A percentile compares a stretch with the other conserved stretches of the same genome.
Evolutionary conservation across 2,329 filamentous ascomycete species (phyloP).

Genomic region (Tolypocladium inflatum): DNA sequence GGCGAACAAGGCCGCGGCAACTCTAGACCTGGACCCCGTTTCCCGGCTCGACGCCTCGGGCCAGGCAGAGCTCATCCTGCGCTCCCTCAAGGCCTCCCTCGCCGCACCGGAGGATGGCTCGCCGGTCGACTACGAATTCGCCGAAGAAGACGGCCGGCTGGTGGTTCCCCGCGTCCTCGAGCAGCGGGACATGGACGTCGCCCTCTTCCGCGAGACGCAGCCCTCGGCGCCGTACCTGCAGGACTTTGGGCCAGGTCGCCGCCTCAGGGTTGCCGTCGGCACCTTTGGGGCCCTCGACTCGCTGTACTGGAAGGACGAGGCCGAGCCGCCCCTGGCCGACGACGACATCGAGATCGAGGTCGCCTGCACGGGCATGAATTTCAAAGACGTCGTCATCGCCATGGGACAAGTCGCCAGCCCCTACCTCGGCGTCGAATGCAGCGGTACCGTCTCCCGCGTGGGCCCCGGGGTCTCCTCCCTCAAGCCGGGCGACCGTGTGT

Average conservation of each 20-base stretch:
- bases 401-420: slow-evolving; percentile 25
- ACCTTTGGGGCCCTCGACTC: slow-evolving; percentile 27
- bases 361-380: slow-evolving; percentile 34
- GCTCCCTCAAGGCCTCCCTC: slow-evolving; percentile 12
- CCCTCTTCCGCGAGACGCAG: slow-evolving; percentile 16
- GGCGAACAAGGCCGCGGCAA: slow-evolving; percentile 31
- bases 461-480: slow-evolving; percentile 54
- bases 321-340: slow-evolving; percentile 15
- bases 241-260: slow-evolving; percentile 26
- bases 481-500: slow-evolving; percentile 64
- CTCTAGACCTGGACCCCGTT: slow-evolving; percentile 32
- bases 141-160: slow-evolving; percentile 15
- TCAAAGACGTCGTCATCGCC: slow-evolving; percentile 34
- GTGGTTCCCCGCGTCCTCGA: slow-evolving; percentile 18
- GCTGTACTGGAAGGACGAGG: slow-evolving; percentile 28
- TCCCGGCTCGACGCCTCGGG: slow-evolving; percentile 17
- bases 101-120: slow-evolving; percentile 7
- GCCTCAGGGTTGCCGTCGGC: slow-evolving; percentile 27
- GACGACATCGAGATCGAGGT: slow-evolving; percentile 33
- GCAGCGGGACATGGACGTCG: slow-evolving; percentile 14
- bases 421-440: slow-evolving; percentile 29
- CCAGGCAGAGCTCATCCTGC: slow-evolving; percentile 22
- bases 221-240: slow-evolving; percentile 16
- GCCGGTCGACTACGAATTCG: slow-evolving; percentile 18
- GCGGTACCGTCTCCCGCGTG: slow-evolving; percentile 32